Conservation (phyloP, 805 yeast species). For the Wickerhamiella brachini region DNA sequence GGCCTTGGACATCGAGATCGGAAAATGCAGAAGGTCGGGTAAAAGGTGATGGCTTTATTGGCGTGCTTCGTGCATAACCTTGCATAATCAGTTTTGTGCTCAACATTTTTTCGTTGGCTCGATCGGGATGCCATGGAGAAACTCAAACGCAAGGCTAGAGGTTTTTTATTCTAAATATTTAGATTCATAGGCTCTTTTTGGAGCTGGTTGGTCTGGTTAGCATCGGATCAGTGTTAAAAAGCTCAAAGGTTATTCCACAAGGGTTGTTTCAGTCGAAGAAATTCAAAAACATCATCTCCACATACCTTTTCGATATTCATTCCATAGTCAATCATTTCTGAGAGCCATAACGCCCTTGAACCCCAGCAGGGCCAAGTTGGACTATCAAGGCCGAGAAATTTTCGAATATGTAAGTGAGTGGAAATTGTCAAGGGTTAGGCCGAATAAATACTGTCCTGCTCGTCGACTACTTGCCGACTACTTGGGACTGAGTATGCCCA, state of each 20-base stretch:
- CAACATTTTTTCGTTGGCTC: not conserved
- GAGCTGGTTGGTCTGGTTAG: not conserved
- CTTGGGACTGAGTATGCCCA: not conserved
- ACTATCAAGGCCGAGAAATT: not conserved
- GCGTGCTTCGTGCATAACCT: not conserved
- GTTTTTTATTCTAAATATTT: too few relatives aligned
- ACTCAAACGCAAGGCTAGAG: not conserved
- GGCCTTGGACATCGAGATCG: constrained; percentile 1
- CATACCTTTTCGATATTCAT: constrained; percentile 15
- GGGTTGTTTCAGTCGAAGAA: constrained; percentile 29
- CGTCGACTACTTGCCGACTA: too few relatives aligned
- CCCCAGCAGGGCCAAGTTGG: too few relatives aligned
- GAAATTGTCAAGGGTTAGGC: not conserved
- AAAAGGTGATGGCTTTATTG: not conserved
- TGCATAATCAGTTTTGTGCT: constrained; percentile 1
- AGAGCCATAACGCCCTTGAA: not conserved
- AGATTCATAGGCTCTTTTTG: too few relatives aligned
- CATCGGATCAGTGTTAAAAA: constrained; percentile 30
- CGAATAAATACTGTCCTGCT: not conserved
- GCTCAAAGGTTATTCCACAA: constrained; percentile 27
- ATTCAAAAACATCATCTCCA: constrained; percentile 26
- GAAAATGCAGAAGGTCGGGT: not conserved
- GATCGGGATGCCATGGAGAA: not conserved
- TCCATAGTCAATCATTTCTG: not conserved
- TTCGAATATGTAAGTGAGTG: not conserved